Conservation (phyloP, 257 asterid species). For the Verbena officinalis region DNA sequence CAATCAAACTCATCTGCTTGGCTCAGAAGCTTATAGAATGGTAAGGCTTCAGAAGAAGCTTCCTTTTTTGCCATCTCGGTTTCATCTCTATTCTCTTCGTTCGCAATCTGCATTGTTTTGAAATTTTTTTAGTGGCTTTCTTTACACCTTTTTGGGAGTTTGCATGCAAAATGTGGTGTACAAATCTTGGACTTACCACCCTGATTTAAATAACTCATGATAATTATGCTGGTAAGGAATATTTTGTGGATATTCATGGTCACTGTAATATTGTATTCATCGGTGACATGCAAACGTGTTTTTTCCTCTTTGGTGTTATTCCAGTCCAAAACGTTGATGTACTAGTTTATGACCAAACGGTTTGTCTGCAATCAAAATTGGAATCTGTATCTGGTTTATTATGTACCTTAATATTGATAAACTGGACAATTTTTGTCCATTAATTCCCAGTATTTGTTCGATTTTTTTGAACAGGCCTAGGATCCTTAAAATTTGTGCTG, state of each 20-base stretch:
- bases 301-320: constrained; percentile 15
- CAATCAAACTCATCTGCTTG: constrained; percentile 73
- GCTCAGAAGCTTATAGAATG: constrained; percentile 59
- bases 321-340: background rate
- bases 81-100: constrained; percentile 25
- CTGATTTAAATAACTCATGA: constrained; percentile 21
- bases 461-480: too few species aligned
- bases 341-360: constrained; percentile 26
- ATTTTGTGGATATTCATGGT: constrained; percentile 45
- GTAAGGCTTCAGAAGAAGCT: constrained; percentile 31
- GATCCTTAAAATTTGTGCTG: too few species aligned
- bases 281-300: constrained; percentile 15
- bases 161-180: constrained; percentile 25
- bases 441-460: too few species aligned
- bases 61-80: constrained; percentile 28
- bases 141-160: constrained; percentile 12
- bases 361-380: background rate
- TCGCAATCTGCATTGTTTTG: constrained; percentile 30
- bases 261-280: constrained; percentile 25
- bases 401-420: background rate
- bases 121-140: constrained; percentile 15
- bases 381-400: background rate
- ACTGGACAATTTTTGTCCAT: too few species aligned
- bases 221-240: constrained; percentile 31
- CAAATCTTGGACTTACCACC: constrained; percentile 6